Percentiles rank a stretch among this genome's conserved stretches.
phyloP scores from a whole-genome alignment of 257 asterid genomes.

The Solanum clarkiae region DNA sequence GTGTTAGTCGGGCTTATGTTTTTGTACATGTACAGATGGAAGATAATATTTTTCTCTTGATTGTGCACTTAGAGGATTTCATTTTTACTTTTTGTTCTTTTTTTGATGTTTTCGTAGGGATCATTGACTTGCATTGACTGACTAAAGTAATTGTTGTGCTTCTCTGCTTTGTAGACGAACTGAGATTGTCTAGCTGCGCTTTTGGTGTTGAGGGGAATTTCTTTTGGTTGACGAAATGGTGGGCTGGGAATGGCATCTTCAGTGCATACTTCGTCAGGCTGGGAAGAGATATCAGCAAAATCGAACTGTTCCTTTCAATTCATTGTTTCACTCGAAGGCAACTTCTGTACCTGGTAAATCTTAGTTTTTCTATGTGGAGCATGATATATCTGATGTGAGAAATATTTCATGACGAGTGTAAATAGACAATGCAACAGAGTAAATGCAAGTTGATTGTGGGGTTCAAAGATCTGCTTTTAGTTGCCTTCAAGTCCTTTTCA shows the following conservation, averaged over 20 bases:
- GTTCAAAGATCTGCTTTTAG: neutral
- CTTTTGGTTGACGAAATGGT: slow-evolving; percentile 28
- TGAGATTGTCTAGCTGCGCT: neutral
- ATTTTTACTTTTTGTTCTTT: neutral
- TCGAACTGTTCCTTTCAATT: slow-evolving; percentile 21
- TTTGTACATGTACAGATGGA: neutral
- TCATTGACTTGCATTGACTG: neutral
- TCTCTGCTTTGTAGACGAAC: neutral
- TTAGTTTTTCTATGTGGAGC: neutral
- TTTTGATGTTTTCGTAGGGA: neutral
- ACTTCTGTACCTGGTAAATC: slow-evolving; percentile 40
- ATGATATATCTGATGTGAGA: neutral
- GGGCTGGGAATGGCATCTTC: slow-evolving; percentile 72
- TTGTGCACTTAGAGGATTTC: neutral
- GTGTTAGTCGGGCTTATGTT: neutral
- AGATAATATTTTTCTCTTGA: neutral
- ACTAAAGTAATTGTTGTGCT: neutral
- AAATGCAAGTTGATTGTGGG: neutral
- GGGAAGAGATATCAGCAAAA: slow-evolving; percentile 42
- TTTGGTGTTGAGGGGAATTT: neutral
- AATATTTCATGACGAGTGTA: neutral
- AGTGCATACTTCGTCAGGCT: slow-evolving; percentile 45
- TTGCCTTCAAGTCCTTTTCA: neutral
- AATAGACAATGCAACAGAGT: neutral
- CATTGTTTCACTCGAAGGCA: slow-evolving; percentile 40